Percentiles rank a stretch among this genome's conserved stretches.
These are phyloP conservation scores for Meripilus lineatus DNA, from an alignment of 1,284 basidiomycete genomes.

Conservation along the genomic window DNA sequence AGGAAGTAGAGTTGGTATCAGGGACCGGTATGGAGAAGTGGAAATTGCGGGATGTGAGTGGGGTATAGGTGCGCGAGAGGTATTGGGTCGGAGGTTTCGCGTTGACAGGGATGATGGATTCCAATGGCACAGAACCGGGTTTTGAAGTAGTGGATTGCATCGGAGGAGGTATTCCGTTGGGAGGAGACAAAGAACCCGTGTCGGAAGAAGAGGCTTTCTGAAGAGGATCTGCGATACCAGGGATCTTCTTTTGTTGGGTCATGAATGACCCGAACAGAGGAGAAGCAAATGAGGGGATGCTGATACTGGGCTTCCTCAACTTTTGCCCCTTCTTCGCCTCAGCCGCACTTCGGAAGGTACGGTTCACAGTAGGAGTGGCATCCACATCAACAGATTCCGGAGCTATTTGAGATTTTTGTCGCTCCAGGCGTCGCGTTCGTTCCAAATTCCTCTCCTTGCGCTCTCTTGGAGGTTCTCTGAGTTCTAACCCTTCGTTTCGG, in stretches of 20 bases:
- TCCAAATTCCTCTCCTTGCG: conserved; percentile 32
- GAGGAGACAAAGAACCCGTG: conserved; percentile 16
- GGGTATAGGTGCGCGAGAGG: conserved; percentile 66
- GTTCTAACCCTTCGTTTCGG: conserved; percentile 59
- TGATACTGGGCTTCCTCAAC: conserved; percentile 32
- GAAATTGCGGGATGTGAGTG: conserved; percentile 65
- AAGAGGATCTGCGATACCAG: conserved; percentile 23
- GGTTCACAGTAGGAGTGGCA: conserved; percentile 10
- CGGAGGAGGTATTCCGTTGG: neutral
- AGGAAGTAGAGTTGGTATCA: conserved; percentile 50
- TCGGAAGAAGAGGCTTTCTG: conserved; percentile 21
- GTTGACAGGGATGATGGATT: conserved; percentile 83
- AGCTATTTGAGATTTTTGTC: neutral
- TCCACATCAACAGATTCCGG: neutral
- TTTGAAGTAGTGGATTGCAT: conserved; percentile 12
- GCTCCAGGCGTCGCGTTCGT: neutral
- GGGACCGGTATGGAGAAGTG: conserved; percentile 60
- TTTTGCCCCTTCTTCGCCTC: conserved; percentile 33
- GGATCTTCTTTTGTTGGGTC: conserved; percentile 44
- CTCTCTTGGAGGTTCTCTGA: conserved; percentile 48
- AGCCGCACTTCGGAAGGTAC: conserved; percentile 1
- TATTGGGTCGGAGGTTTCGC: conserved; percentile 85
- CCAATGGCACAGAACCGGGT: conserved; percentile 74
- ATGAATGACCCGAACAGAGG: conserved; percentile 59
- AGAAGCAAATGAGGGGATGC: conserved; percentile 33